Conservation (phyloP, 495 filamentous ascomycete genomes). For the Hypoxylon fragiforme region DNA sequence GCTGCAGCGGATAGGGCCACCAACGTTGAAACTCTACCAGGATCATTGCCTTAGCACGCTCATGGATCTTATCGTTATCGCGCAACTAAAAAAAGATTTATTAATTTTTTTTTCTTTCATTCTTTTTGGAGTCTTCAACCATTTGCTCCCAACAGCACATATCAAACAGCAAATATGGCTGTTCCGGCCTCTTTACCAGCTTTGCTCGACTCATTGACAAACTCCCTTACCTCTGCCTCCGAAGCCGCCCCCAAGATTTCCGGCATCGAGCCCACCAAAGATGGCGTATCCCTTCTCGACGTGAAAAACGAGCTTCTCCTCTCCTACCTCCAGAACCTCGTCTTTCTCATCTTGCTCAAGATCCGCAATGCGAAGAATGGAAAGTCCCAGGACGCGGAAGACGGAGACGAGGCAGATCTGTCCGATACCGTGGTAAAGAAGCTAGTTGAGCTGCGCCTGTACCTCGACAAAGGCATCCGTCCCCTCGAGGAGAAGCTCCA, state of each 20-base stretch:
- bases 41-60: no score
- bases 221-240: constrained; percentile 62
- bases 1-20: no score
- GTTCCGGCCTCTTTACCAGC: constrained; percentile 54
- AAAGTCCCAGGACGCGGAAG: constrained; percentile 24
- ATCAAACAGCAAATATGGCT: constrained; percentile 54
- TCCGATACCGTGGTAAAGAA: constrained; percentile 69
- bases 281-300: constrained; percentile 93
- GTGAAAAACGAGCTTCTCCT: constrained; percentile 94
- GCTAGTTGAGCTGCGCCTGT: constrained; percentile 80
- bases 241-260: constrained; percentile 63
- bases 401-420: constrained; percentile 11
- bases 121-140: not conserved
- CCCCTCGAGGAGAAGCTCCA: constrained; percentile 85
- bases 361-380: constrained; percentile 60
- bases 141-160: no score
- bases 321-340: constrained; percentile 91
- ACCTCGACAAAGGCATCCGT: constrained; percentile 85
- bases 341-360: constrained; percentile 85
- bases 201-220: constrained; percentile 64
- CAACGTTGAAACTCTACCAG: no score
- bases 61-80: constrained; percentile 27
- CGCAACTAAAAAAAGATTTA: constrained; percentile 1
- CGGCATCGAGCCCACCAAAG: constrained; percentile 63
- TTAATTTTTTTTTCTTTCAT: constrained; percentile 6